These are phyloP conservation scores for Arctium lappa DNA, from an alignment of 129 eudicot genomes.

Conservation along the genomic window DNA sequence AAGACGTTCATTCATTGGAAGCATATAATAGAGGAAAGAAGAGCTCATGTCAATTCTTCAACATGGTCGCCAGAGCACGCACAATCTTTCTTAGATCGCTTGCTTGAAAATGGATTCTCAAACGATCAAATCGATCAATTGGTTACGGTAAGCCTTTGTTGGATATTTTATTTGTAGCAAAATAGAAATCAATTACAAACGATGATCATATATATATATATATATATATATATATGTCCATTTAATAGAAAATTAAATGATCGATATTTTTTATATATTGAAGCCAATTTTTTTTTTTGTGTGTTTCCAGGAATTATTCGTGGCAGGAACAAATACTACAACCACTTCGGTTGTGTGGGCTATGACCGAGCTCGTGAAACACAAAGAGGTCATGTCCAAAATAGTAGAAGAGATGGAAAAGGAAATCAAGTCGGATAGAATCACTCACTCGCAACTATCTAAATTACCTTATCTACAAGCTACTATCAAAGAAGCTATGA, in stretches of 20 bases:
- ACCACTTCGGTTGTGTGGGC: constrained; percentile 19
- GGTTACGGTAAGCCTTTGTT: background rate
- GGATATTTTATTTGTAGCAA: background rate
- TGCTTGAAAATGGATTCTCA: background rate
- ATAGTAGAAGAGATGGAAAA: constrained; percentile 7
- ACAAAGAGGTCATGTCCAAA: constrained; percentile 6
- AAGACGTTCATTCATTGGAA: background rate
- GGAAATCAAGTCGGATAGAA: background rate
- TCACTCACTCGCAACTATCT: background rate
- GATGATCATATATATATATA: background rate
- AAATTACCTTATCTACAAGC: background rate
- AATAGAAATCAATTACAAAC: background rate
- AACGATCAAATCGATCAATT: background rate
- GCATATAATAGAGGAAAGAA: background rate
- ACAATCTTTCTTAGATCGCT: background rate
- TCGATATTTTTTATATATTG: background rate
- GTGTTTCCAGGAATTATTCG: constrained; percentile 14
- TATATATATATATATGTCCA: background rate
- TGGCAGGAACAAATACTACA: constrained; percentile 17
- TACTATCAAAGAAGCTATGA: background rate
- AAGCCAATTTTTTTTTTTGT: background rate
- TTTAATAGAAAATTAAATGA: background rate
- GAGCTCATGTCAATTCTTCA: background rate
- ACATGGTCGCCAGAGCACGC: background rate
- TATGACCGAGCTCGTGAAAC: constrained; percentile 15